Evolutionary conservation across 2,329 filamentous ascomycete species (phyloP), one percentile per base, ranked within the genome.

Genomic region (Mycosphaerella sp.): DNA sequence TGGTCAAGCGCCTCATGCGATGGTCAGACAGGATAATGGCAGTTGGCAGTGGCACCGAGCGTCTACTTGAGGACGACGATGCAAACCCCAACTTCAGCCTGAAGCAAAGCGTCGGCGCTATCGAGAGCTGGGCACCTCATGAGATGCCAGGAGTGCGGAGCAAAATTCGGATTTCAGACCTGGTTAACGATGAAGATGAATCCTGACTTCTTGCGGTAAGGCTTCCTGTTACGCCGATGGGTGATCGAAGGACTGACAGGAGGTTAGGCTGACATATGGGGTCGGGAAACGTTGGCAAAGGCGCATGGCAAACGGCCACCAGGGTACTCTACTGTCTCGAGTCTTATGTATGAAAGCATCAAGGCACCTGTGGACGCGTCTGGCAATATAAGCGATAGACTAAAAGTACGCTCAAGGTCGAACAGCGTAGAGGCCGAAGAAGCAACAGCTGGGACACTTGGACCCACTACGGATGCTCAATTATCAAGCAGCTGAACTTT

Each of bases 401-500:
- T 25, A 25, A 6, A 4, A 25, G 21, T 25, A 25, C 21, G 21
- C 21, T 6, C 21, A 6, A 25, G 21, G 21, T 6, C 21, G 21
- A 25, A 25, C 21, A 25, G 21, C 21, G 21, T 25, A 25, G 39
- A 41, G 39, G 7, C 3, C 8, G 14, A 13, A 18, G 14, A 25
- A 13, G 27, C 21, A 17, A 32, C 6, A 21, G 13, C 9, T 10
- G 14, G n/a, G 27, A 41, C 13, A 8, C 12, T 27, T 25, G 21
- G 21, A 6, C 21, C 21, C 21, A 6, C 21, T 25, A 25, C 21
- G 21, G 21, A 25, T 25, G 21, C 21, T 61, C 52, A 65, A 30
- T 55, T 57, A 53, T 66, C 64, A 32, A 66, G 48, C 18, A 66
- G 41, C 58, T 65, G 63, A 28, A 66, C 64, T 57, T 70, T 70